A percentile compares a stretch with the other conserved stretches of the same genome.
phyloP scores from a whole-genome alignment of 2,329 filamentous ascomycete genomes.

The Colletotrichum euphorbiae region DNA sequence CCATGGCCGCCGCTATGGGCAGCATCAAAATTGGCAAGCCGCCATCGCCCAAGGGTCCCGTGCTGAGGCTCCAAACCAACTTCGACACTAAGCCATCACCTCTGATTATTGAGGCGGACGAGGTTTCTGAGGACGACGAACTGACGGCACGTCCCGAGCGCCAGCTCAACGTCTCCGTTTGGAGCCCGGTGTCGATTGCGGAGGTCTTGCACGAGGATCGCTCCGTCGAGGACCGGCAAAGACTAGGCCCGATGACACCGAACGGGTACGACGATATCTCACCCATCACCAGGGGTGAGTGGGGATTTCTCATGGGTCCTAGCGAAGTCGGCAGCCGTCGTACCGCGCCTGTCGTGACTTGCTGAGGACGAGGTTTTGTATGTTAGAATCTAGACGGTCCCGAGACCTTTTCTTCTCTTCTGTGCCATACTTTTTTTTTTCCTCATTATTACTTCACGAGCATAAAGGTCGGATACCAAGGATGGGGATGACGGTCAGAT shows the following conservation, averaged over 20 bases:
- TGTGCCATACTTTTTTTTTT: slow-evolving; percentile 28
- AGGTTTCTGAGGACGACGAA: slow-evolving; percentile 49
- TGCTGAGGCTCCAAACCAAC: slow-evolving; percentile 58
- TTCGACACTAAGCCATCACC: slow-evolving; percentile 47
- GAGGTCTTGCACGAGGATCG: slow-evolving; percentile 52
- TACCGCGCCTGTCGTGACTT: slow-evolving; percentile 65
- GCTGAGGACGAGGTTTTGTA: slow-evolving; percentile 47
- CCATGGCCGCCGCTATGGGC: slow-evolving; percentile 25
- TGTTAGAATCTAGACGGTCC: slow-evolving; percentile 4
- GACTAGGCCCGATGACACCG: slow-evolving; percentile 64
- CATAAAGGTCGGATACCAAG: slow-evolving; percentile 23
- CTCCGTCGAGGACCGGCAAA: slow-evolving; percentile 41
- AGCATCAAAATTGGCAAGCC: slow-evolving; percentile 34
- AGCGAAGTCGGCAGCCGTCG: slow-evolving; percentile 56
- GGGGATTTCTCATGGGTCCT: slow-evolving; percentile 69
- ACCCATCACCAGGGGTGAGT: slow-evolving; percentile 71
- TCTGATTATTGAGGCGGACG: slow-evolving; percentile 21
- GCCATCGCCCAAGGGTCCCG: slow-evolving; percentile 43
- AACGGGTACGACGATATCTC: slow-evolving; percentile 72
- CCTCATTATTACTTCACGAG: slow-evolving; percentile 25
- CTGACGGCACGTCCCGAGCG: slow-evolving; percentile 52
- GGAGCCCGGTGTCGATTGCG: slow-evolving; percentile 56
- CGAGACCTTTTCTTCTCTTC: slow-evolving; percentile 2
- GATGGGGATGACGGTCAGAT: slow-evolving; percentile 4
- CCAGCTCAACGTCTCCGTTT: slow-evolving; percentile 45